Conservation (phyloP, 2,329 filamentous ascomycete species). For the Pseudocercospora cruenta region DNA sequence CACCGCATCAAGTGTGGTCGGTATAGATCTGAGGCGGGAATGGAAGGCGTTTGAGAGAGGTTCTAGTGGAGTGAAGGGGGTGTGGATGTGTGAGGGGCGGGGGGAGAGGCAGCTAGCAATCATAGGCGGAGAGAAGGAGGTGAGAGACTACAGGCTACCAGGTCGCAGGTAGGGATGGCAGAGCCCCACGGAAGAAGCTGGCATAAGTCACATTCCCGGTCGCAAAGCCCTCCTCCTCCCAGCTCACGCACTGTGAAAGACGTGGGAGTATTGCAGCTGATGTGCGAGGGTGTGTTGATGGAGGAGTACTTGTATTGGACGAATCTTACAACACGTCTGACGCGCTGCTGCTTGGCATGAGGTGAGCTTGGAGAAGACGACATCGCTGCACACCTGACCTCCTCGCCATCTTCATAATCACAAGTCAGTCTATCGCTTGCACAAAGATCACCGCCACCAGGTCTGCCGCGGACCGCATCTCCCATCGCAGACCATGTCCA, state of each 20-base stretch:
- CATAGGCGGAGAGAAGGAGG: background rate
- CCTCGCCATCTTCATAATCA: background rate
- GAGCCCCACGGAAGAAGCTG: background rate
- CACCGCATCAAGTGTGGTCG: background rate
- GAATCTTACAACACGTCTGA: background rate
- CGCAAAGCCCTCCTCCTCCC: background rate
- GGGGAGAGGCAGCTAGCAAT: background rate
- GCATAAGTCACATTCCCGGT: background rate
- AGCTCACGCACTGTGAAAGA: background rate
- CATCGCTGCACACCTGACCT: background rate
- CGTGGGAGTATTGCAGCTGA: background rate
- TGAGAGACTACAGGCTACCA: background rate
- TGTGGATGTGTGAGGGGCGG: background rate
- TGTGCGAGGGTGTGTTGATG: background rate
- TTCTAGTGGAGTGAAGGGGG: background rate
- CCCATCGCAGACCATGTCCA: slow-evolving; percentile 9
- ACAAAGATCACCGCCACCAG: background rate
- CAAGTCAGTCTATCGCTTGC: background rate
- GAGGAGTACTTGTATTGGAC: background rate
- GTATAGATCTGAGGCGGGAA: background rate
- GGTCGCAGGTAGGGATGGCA: background rate
- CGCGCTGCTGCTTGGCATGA: background rate
- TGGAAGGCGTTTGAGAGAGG: slow-evolving; percentile 2
- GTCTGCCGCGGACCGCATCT: background rate
- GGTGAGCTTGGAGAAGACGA: background rate